Base-by-base conservation (phyloP, 2,329 filamentous ascomycete genomes). In the Fusarium sp. region DNA sequence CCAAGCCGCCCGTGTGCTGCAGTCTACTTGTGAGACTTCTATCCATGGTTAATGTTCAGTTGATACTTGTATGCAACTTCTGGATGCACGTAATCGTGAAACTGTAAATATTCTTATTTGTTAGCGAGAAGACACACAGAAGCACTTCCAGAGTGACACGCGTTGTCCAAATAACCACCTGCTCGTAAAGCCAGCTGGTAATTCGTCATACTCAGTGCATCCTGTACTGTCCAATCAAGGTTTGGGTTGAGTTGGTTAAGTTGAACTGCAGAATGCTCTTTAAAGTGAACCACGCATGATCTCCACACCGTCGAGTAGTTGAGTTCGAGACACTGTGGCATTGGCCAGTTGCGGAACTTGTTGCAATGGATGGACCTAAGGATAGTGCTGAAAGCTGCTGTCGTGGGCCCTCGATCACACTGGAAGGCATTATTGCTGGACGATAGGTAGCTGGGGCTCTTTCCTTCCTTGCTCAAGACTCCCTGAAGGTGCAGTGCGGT, bases 141-240 rank as follows among this genome's bases (percentile, higher is more conserved):
- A 22, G 39, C 11, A 13, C 11, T 40, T 40, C 19, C 14, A 40
- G 21, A 24, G 22, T n/a, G 33, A 34, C 11, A 21, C 13, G 21
- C 26, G 11, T 34, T 33, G 36, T 47, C 53, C 13, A 11, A 31
- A 31, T 10, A 31, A 31, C 28, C 10, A 31, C 28, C 28, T 31
- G 28, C 28, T 31, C 10, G 28, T 31, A 31, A 31, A n/a, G 6
- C 38, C 28, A 22, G 17, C 36, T 40, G n/a, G 21, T 40, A 46
- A 44, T 28, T 51, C 24, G 47, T 42, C 46, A 56, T 69, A 36
- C 38, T 50, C 19, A 17, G 40, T 24, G 40, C 24, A 17, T 50
- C 22, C 26, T 39, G 33, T 28, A 53, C 31, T 62, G 34, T 54
- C 65, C 47, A 62, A 66, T 69, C 26, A 33, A 40, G 43, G 26